Base-by-base conservation (phyloP, 2,329 filamentous ascomycete species). In the Ophiostoma piceae region DNA sequence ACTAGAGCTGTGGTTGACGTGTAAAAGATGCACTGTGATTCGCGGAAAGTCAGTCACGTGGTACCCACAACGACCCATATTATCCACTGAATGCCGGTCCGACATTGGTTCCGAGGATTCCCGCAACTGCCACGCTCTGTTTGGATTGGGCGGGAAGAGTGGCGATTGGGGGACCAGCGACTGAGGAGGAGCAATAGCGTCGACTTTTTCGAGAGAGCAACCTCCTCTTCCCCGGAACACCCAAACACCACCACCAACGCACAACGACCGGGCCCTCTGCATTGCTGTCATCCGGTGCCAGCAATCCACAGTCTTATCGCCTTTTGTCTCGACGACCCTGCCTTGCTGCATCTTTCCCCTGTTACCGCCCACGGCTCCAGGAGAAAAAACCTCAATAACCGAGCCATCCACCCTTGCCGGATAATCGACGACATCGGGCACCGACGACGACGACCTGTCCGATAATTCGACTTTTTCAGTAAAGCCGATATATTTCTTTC, bases 71-170 rank as follows among this genome's bases (percentile, higher is more conserved):
- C 5, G 22, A 47, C 7, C 67, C 60, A 32, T 19, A 19, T 19
- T 65, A 16, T 54, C 47, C 68, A 70, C 51, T 65, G 29, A 26
- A 22, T 19, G 68, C 66, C 71, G 71, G 72, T 64, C 72, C 72
- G 72, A 69, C 70, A 47, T 51, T 71, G 72, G 51, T 71, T 72
- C 72, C 72, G 72, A 70, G 47, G 67, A 71, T 66, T 72, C 68
- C 72, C 72, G 72, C 70, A 39, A 35, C 32, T 57, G 51, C 51
- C 51, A 57, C 12, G 22, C 47, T 11, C 43, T 26, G 26, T 29
- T 41, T 57, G 43, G 60, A 41, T 41, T 41, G 11, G 39, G 41
- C n/a, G 19, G 35, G 62, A 65, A 65, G 62, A 37, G 62, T 65
- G 35, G 32, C 26, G 26, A 65, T 29, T 60, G 32, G 51, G 54